Evolutionary conservation across 2,329 filamentous ascomycete genomes (phyloP).

Genomic region (Metarhizium robertsii): DNA sequence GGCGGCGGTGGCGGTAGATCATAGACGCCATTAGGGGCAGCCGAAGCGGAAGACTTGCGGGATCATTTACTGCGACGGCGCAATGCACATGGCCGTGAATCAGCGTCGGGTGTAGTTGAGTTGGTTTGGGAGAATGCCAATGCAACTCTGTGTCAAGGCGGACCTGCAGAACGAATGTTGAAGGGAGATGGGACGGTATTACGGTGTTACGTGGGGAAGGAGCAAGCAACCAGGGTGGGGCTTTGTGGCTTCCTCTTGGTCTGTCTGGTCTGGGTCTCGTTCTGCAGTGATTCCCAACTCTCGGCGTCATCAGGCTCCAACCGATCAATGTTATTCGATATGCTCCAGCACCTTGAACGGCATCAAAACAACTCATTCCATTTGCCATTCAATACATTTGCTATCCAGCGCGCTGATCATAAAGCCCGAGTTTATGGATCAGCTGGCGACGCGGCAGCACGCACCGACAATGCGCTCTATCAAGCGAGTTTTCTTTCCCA

Average conservation of each 20-base stretch:
- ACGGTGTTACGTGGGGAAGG: background rate
- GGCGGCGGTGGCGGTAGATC: constrained; percentile 16
- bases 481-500: no score
- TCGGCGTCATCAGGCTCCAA: no score
- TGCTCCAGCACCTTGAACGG: no score
- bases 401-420: no score
- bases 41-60: background rate
- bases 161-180: background rate
- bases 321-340: no score
- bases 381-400: no score
- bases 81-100: background rate
- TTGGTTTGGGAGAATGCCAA: background rate
- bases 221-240: background rate
- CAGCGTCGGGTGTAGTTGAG: background rate
- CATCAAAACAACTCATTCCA: no score
- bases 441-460: no score
- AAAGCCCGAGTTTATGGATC: no score
- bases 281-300: no score
- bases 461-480: no score
- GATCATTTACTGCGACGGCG: background rate
- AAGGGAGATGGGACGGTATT: background rate
- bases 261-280: background rate
- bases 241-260: background rate
- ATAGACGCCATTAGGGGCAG: constrained; percentile 23
- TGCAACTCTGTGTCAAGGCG: background rate